These are phyloP conservation scores for Chaetomiaceae sp. DNA, from an alignment of 2,329 filamentous ascomycete genomes.

Conservation along the genomic window DNA sequence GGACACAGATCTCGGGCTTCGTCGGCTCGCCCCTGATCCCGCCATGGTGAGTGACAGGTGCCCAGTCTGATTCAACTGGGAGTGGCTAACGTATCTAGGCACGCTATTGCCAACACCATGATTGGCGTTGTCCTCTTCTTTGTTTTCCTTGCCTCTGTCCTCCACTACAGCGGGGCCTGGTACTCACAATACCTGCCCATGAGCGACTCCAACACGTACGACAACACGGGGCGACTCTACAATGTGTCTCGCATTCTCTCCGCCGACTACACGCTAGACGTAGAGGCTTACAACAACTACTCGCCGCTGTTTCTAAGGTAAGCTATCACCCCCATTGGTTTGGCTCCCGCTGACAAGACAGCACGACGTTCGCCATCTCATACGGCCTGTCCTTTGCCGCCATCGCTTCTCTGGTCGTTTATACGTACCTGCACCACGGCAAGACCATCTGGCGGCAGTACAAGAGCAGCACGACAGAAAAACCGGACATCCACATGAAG, in stretches of 20 bases:
- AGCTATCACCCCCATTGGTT: background rate
- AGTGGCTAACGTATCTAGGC: slow-evolving; percentile 34
- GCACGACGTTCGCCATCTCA: slow-evolving; percentile 65
- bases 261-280: slow-evolving; percentile 57
- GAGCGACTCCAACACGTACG: slow-evolving; percentile 65
- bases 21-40: slow-evolving; percentile 64
- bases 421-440: slow-evolving; percentile 64
- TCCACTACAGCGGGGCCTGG: slow-evolving; percentile 65
- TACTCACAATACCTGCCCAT: slow-evolving; percentile 63
- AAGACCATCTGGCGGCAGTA: slow-evolving; percentile 62
- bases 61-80: background rate
- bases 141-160: slow-evolving; percentile 51
- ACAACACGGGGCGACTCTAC: slow-evolving; percentile 63
- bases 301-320: slow-evolving; percentile 62
- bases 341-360: slow-evolving; percentile 29
- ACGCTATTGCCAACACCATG: slow-evolving; percentile 68
- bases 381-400: slow-evolving; percentile 71
- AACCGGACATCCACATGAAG: slow-evolving; percentile 61
- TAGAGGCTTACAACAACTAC: slow-evolving; percentile 60
- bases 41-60: slow-evolving; percentile 50
- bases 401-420: slow-evolving; percentile 64
- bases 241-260: slow-evolving; percentile 62
- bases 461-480: slow-evolving; percentile 53
- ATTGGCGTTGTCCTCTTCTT: slow-evolving; percentile 64
- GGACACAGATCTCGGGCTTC: slow-evolving; percentile 68